A percentile compares a stretch with the other conserved stretches of the same genome.
Conservation (phyloP, 2,329 filamentous ascomycete species). For the Pseudopithomyces chartarum region DNA sequence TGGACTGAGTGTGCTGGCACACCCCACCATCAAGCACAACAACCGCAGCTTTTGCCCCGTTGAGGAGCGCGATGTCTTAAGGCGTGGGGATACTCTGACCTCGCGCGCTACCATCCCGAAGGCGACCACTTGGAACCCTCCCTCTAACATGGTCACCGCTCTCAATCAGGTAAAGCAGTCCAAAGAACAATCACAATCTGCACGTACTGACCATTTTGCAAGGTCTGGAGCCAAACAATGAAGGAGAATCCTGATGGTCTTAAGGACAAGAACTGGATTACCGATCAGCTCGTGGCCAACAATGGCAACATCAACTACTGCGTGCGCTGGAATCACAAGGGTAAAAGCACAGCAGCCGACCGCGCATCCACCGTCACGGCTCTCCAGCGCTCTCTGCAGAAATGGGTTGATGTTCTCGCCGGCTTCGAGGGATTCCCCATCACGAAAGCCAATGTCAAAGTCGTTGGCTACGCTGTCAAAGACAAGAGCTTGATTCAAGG, state of each 20-base stretch:
- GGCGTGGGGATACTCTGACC: constrained; percentile 12
- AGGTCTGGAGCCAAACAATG: constrained; percentile 31
- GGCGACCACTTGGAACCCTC: constrained; percentile 29
- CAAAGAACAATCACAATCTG: no score
- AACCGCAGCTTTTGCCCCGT: constrained; percentile 22
- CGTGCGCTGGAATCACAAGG: constrained; percentile 52
- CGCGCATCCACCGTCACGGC: constrained; percentile 45
- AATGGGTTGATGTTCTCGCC: constrained; percentile 52
- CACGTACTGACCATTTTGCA: background rate
- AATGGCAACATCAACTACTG: constrained; percentile 48
- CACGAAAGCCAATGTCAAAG: constrained; percentile 44
- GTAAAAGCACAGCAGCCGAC: constrained; percentile 44
- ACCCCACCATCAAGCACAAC: constrained; percentile 31
- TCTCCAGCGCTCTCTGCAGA: constrained; percentile 43
- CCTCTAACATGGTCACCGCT: constrained; percentile 26
- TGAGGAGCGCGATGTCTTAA: constrained; percentile 21
- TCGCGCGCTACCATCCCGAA: constrained; percentile 22
- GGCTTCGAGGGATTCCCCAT: constrained; percentile 54
- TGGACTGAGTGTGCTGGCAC: constrained; percentile 26
- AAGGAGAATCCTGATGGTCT: constrained; percentile 28
- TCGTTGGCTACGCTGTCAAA: constrained; percentile 53
- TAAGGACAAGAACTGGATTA: constrained; percentile 37
- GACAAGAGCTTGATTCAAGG: constrained; percentile 44
- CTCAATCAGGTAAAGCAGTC: constrained; percentile 13
- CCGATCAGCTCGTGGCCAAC: constrained; percentile 33